Conservation (phyloP, 2,329 filamentous ascomycete species). For the Colletotrichum zoysiae region DNA sequence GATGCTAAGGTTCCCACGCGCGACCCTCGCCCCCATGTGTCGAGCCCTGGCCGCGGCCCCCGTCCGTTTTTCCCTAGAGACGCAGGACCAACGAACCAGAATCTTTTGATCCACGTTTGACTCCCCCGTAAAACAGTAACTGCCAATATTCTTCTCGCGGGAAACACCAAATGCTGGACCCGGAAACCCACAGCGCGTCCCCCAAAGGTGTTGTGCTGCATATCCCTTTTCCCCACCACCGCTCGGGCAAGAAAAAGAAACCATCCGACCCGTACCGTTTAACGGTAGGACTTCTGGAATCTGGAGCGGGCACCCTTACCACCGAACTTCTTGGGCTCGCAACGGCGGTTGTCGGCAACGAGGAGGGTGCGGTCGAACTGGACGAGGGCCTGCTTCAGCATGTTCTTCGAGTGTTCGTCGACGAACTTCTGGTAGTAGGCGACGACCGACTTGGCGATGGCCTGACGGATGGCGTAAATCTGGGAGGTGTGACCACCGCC, state of each 20-base stretch:
- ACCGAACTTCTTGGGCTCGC: slow-evolving; percentile 98
- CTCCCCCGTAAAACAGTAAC: slow-evolving; percentile 41
- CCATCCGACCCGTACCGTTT: slow-evolving; percentile 58
- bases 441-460: slow-evolving; percentile 96
- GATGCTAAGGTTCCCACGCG: neutral
- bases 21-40: slow-evolving; percentile 2
- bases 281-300: slow-evolving; percentile 99
- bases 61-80: slow-evolving; percentile 37
- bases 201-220: slow-evolving; percentile 40
- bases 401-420: slow-evolving; percentile 99
- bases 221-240: slow-evolving; percentile 21
- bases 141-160: slow-evolving; percentile 34
- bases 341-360: slow-evolving; percentile 98
- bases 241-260: slow-evolving; percentile 27
- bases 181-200: slow-evolving; percentile 42
- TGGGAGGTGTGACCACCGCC: slow-evolving; percentile 98
- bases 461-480: slow-evolving; percentile 98
- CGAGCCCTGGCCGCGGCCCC: slow-evolving; percentile 26
- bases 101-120: slow-evolving; percentile 51
- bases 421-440: slow-evolving; percentile 99
- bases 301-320: slow-evolving; percentile 94
- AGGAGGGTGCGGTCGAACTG: slow-evolving; percentile 97
- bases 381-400: slow-evolving; percentile 96
- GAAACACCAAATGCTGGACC: slow-evolving; percentile 41
- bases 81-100: slow-evolving; percentile 46